Evolutionary conservation across 1,284 basidiomycete species (phyloP), one percentile per base, ranked within the genome.

Genomic region (Sanghuangporus baumii): DNA sequence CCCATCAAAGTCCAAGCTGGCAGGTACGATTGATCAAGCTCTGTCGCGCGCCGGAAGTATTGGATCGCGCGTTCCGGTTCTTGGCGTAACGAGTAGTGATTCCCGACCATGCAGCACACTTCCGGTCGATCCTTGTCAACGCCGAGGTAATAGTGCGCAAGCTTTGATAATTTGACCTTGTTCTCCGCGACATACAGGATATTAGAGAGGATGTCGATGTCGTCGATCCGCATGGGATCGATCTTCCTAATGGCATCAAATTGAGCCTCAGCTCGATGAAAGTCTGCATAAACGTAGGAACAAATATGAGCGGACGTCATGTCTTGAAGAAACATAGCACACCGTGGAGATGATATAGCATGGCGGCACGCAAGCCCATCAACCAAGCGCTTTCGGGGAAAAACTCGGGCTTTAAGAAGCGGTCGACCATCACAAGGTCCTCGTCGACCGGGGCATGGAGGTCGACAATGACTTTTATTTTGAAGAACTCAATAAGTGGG

Each of bases 1-100:
- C 97, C 97, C 89, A 99, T 94, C 66, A 99, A 75, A n/a, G 96
- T 98, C 97, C 97, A 99, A 3, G 97, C 97, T 2, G 94, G 91
- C 23, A 98, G 81, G 74, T 96, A 99, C 5, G 93, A 94, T 66
- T 91, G 84, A 74, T 99, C 96, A 57, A 99, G 84, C 69, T 96
- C 89, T 18, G 96, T 91, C 8, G 96, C 96, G 63, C 96, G 85
- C 67, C 90, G 85, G 76, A 99, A 99, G 74, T 98, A 97, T 70
- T 91, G 91, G 70, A 98, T 90, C 0, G 97, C 95, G 73, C 96
- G 96, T 70, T 94, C 94, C 72, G 98, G 96, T 71, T 99, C 96
- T 8, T 87, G 84, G 34, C 94, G 86, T 18, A 96, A 81, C 26
- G 95, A 97, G 77, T 97, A 98, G 74, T 98, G 95, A 73, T 99